Evolutionary conservation across 352 stramenopile species (phyloP).

Genomic region (Phytophthora hybrid): DNA sequence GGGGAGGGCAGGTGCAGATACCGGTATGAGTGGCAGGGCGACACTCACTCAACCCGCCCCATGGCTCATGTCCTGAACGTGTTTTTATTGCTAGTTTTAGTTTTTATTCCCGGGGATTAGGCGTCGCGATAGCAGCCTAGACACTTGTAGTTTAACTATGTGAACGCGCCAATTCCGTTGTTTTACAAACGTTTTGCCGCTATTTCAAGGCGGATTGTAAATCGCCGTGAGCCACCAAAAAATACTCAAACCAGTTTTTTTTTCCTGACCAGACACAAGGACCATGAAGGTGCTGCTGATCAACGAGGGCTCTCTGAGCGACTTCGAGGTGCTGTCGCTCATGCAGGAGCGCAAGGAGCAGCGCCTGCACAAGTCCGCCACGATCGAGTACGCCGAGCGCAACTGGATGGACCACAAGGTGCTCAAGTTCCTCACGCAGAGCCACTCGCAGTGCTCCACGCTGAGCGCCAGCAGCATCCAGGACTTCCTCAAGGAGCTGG

Average conservation of each 20-base stretch:
- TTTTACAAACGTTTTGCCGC: conserved; percentile 9
- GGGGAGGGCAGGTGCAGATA: conserved; percentile 8
- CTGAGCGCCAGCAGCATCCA: conserved; percentile 63
- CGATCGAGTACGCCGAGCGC: conserved; percentile 81
- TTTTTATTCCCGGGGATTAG: conserved; percentile 43
- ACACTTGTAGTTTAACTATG: conserved; percentile 44
- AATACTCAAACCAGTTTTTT: not conserved
- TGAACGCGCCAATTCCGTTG: conserved; percentile 32
- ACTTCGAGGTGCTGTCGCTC: conserved; percentile 84
- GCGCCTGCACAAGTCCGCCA: conserved; percentile 80
- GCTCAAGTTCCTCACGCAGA: conserved; percentile 86
- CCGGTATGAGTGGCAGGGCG: conserved; percentile 22
- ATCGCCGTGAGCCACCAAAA: not conserved
- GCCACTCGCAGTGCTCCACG: conserved; percentile 63
- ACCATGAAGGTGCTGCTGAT: conserved; percentile 88
- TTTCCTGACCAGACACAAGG: not conserved
- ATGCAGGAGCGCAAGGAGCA: conserved; percentile 86
- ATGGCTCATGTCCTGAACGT: conserved; percentile 13
- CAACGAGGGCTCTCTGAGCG: conserved; percentile 81
- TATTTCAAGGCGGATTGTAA: not conserved
- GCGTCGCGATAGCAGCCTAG: conserved; percentile 32
- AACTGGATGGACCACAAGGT: conserved; percentile 93
- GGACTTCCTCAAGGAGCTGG: conserved; percentile 65
- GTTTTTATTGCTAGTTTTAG: conserved; percentile 51
- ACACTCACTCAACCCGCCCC: conserved; percentile 6